Base-by-base conservation (phyloP, 2,329 filamentous ascomycete species). In the Erysiphe neolycopersici region DNA sequence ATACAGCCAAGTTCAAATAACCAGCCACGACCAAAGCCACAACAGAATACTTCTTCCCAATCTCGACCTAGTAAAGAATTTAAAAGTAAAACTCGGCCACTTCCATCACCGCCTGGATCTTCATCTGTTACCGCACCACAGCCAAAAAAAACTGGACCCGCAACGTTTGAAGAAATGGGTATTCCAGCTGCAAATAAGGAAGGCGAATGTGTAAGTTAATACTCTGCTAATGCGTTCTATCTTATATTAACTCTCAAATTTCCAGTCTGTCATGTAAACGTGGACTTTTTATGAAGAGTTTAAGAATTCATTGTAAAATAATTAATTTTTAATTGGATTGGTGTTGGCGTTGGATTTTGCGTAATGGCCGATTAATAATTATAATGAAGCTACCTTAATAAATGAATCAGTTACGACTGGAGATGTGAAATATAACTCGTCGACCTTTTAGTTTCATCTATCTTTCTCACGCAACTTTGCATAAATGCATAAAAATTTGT, bases 91-190 rank as follows among this genome's bases (percentile, higher is more conserved):
- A 13, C 41, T 11, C 46, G 44, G 13, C 44, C 45, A 35, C 33
- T 45, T 36, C 47, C 47, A 22, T 26, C 36, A 30, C 42, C 46
- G 38, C 43, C 49, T 16, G 44, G 49, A 13, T 37, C 42, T 30
- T 32, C 48, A 38, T 43, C 51, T 17, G 6, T 26, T 26, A 26
- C 45, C 5, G 42, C 42, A 19, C 37, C 50, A 13, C 38, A 39
- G n/a, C 47, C 53, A 8, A 52, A 52, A 38, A 55, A 56, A 39
- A 47, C 69, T 68, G 89, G 87, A 11, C 87, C 89, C 1, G 82
- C 89, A 53, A 95, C 89, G 0, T 98, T 98, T 59, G 87, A 94
- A 57, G 85, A 91, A 57, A 98, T 98, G 89, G 89, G 89, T 35
- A 87, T 98, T 52, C 82, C 84, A 6, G 70, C 76, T 53, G 75